Base-by-base conservation (phyloP, 2,329 filamentous ascomycete species). In the Aspergillus luchuensis region DNA sequence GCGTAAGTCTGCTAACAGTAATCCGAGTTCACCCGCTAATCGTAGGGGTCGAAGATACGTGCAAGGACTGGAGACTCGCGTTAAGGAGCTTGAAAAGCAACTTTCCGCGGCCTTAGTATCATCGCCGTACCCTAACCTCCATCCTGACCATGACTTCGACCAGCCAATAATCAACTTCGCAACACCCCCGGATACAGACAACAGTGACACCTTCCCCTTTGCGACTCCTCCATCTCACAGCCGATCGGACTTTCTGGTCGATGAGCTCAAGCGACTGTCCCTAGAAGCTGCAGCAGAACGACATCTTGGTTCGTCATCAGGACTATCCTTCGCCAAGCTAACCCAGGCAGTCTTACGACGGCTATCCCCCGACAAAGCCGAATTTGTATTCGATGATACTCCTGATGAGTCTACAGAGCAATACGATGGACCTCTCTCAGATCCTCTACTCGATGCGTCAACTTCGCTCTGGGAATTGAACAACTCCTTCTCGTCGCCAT, bases 201-300 rank as follows among this genome's bases (percentile, higher is more conserved):
- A 6, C 8, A 59, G n/a, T 50, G 45, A 30, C 11, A 41, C 21
- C 28, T 61, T 19, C 38, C 62, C 5, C n/a, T 10, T 5, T 38
- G 55, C 23, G 13, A 13, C 30, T 3, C 30, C 13, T 1, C 15
- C 19, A 21, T 21, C 17, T 13, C 25, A 48, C 11, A 58, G 45
- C 15, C 61, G 66, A 33, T 60, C 67, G 0, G 64, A 63, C 25
- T 69, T 68, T 17, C 68, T 79, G 25, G 72, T 67, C 25, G 67
- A 73, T 13, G 77, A 78, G 62, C 69, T 80, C 7, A 74, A 75
- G 49, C 61, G 69, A 0, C 64, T 81, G 2, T 80, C 79, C 0
- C 67, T 81, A 0, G 78, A 81, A 56, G 80, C 79, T 1, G 72
- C 78, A 0, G 79, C 79, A 8, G 80, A 82, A 39, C 71, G 78